phyloP scores from a whole-genome alignment of 2,329 filamentous ascomycete species.

The Myrmaecium sp. region DNA sequence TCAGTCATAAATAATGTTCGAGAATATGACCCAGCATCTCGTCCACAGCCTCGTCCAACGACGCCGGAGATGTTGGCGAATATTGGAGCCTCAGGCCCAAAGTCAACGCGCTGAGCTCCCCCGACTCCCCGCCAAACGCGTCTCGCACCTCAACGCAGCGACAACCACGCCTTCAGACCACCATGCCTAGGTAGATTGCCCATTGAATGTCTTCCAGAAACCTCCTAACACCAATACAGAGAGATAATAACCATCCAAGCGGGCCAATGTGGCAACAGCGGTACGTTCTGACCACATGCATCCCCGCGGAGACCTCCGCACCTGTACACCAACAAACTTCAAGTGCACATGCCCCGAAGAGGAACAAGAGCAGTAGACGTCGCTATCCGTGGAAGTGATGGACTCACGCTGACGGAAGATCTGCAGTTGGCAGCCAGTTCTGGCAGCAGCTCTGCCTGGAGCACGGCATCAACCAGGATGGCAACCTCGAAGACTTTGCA shows the following conservation, averaged over 20 bases:
- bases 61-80: no score
- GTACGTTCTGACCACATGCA: conserved; percentile 38
- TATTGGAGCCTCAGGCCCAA: no score
- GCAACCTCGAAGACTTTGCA: conserved; percentile 93
- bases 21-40: no score
- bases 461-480: conserved; percentile 94
- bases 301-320: conserved; percentile 3
- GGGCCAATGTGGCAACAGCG: conserved; percentile 98
- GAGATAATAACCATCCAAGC: conserved; percentile 99
- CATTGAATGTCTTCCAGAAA: no score
- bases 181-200: no score
- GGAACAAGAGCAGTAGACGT: conserved; percentile 1
- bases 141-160: no score
- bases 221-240: conserved; percentile 29
- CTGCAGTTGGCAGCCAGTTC: conserved; percentile 81
- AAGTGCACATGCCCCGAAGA: conserved; percentile 1
- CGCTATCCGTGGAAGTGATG: conserved; percentile 1
- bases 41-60: no score
- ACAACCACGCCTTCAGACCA: no score
- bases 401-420: conserved; percentile 14
- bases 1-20: no score
- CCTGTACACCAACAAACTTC: conserved; percentile 1
- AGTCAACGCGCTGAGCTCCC: no score
- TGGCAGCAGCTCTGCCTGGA: conserved; percentile 98
- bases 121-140: no score